Evolutionary conservation across 345 rosid species (phyloP), one percentile per base, ranked within the genome.

Genomic region (Hirschfeldia incana): DNA sequence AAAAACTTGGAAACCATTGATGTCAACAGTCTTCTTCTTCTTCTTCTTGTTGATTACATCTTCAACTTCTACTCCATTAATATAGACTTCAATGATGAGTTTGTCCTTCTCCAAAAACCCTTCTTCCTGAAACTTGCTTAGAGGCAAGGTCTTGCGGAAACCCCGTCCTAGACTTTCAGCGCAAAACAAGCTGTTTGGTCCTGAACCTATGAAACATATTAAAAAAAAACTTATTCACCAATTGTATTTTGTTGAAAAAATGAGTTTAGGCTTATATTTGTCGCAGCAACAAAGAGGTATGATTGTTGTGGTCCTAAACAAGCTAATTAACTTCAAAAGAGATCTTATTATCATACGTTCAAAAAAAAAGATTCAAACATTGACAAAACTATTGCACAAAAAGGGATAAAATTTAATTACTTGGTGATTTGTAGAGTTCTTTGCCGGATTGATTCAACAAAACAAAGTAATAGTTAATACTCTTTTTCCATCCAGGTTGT

Each of bases 361-460:
- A 46, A 46, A 29, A 46, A 46, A 46, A 46, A 46, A 3, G 53
- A 46, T 4, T 46, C 53, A 46, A 46, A 46, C 53, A 46, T 13
- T 46, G 53, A 46, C 13, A 46, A 46, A 46, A 3, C 2, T 46
- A 11, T 12, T 11, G 6, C 53, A 13, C 5, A 46, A 44, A 46
- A 11, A 46, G 53, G 53, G 4, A 46, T 46, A 51, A 51, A 62
- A 49, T 6, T n/a, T 27, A 39, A 51, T 66, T 75, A 76, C 79
- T 3, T 7, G 57, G 3, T 30, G 74, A 30, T 76, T 61, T 68
- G 49, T 16, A 32, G 49, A 76, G 34, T 27, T 59, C 74, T 68
- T 68, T 76, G 28, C 33, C 29, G 1, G 79, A 76, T 68, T 60
- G 29, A 76, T 68, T 44, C 74, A 76, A 10, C 6, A 44, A 0